A percentile compares a stretch with the other conserved stretches of the same genome.
These are phyloP conservation scores for Aurantiochytrium sp. DNA, from an alignment of 108 stramenopile genomes.

Conservation along the genomic window DNA sequence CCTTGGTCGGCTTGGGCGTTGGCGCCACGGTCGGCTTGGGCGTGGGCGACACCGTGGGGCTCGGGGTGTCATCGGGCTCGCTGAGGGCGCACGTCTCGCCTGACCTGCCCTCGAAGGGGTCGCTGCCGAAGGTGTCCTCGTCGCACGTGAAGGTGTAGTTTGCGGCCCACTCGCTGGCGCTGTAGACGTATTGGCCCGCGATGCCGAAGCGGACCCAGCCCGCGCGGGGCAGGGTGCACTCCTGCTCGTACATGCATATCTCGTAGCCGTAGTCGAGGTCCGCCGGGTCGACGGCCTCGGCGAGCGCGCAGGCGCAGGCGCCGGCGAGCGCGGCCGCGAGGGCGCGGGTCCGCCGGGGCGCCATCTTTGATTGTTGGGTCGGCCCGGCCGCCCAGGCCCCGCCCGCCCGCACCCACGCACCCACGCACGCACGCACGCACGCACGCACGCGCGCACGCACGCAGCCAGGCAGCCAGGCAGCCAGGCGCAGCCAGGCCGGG, in stretches of 20 bases:
- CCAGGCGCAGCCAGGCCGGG: too few relatives aligned
- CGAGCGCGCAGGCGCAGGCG: too few relatives aligned
- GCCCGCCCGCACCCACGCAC: too few relatives aligned
- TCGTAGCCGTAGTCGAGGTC: neutral
- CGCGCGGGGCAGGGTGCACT: neutral
- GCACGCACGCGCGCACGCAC: too few relatives aligned
- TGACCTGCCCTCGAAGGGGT: neutral
- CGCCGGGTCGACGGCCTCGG: neutral
- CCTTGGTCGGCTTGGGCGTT: neutral
- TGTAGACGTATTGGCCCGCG: neutral
- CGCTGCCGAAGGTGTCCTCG: neutral
- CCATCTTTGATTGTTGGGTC: too few relatives aligned
- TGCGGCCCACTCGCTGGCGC: neutral
- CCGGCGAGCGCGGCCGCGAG: too few relatives aligned
- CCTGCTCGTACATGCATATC: neutral
- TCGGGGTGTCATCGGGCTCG: neutral
- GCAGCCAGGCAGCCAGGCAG: too few relatives aligned
- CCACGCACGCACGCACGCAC: too few relatives aligned
- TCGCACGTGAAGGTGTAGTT: neutral
- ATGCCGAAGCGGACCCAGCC: conserved; percentile 22
- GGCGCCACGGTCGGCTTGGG: neutral
- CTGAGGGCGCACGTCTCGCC: neutral
- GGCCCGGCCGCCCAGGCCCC: too few relatives aligned
- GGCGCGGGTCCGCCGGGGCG: too few relatives aligned
- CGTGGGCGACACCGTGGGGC: neutral